Evolutionary conservation across 805 yeast species (phyloP), one percentile per base, ranked within the genome.

Genomic region (Yarrowia alimentaria): DNA sequence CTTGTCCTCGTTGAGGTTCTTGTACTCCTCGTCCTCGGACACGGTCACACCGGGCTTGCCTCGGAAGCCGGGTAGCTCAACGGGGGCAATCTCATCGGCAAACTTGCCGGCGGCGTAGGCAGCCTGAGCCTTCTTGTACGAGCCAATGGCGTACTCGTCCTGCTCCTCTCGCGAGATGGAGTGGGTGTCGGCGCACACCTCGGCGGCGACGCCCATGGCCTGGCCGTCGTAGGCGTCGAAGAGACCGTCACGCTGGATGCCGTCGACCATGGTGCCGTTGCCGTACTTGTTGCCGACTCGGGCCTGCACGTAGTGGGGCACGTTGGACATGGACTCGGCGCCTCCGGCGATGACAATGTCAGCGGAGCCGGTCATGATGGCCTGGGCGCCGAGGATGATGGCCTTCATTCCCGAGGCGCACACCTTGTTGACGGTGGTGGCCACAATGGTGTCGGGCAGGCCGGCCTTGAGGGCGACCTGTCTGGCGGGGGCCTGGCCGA

Each of bases 161-260:
- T 91, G 98, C 55, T 78, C 81, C 58, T 86, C 90, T 67, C 98
- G 83, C 28, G 93, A 63, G 58, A 91, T 65, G 14, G 66, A 66
- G 71, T 87, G 81, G 64, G 89, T 95, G 51, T 72, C 73, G 34
- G 98, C 98, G 73, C 96, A 89, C 68, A 89, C 89, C 72, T 93
- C 99, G 58, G 96, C 99, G 58, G 93, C 89, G 53, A 85, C 85
- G 66, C 99, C 99, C 99, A 93, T 93, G 57, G 95, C 85, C 58
- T 75, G 69, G 58, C 82, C 80, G 60, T 83, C 86, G 71, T 89
- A 93, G 26, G 93, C 98, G 68, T 93, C 99, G 66, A 80, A 76
- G 60, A 93, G 75, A 61, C 99, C 99, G 69, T 93, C 99, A 65
- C 82, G 82, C 68, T 83, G 85, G 55, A 93, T 70, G 64, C 96